Conservation (phyloP, 257 asterid genomes). For the Anisodus tanguticus region DNA sequence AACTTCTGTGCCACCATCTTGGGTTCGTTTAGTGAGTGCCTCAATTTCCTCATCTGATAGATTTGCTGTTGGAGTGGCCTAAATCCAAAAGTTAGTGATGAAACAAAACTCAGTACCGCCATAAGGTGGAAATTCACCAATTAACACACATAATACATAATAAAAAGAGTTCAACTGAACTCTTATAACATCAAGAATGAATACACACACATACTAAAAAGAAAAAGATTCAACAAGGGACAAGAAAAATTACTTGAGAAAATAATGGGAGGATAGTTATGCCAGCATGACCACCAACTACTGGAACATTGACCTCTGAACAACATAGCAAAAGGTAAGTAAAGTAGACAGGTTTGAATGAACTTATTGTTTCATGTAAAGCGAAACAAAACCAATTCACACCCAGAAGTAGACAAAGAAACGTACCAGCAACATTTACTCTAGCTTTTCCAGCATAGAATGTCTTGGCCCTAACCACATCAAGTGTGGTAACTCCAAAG, state of each 20-base stretch:
- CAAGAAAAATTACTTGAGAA: slow-evolving; percentile 61
- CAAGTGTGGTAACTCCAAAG: slow-evolving; percentile 93
- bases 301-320: slow-evolving; percentile 85
- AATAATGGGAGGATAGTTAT: slow-evolving; percentile 91
- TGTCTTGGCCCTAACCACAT: slow-evolving; percentile 94
- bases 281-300: slow-evolving; percentile 96
- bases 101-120: slow-evolving; percentile 16
- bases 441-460: slow-evolving; percentile 86
- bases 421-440: slow-evolving; percentile 72
- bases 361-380: background rate
- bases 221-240: background rate
- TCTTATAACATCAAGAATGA: background rate
- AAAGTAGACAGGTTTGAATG: slow-evolving; percentile 24
- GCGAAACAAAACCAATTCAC: background rate
- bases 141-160: background rate
- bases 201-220: background rate
- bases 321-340: slow-evolving; percentile 22
- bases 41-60: slow-evolving; percentile 65
- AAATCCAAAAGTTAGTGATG: slow-evolving; percentile 1
- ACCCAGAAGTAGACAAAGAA: background rate
- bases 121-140: background rate
- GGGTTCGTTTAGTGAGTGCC: slow-evolving; percentile 90
- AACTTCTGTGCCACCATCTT: slow-evolving; percentile 98
- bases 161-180: background rate
- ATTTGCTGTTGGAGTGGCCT: slow-evolving; percentile 87